Evolutionary conservation across 2,329 filamentous ascomycete species (phyloP), one percentile per base, ranked within the genome.

Genomic region (Penicillium sp.): DNA sequence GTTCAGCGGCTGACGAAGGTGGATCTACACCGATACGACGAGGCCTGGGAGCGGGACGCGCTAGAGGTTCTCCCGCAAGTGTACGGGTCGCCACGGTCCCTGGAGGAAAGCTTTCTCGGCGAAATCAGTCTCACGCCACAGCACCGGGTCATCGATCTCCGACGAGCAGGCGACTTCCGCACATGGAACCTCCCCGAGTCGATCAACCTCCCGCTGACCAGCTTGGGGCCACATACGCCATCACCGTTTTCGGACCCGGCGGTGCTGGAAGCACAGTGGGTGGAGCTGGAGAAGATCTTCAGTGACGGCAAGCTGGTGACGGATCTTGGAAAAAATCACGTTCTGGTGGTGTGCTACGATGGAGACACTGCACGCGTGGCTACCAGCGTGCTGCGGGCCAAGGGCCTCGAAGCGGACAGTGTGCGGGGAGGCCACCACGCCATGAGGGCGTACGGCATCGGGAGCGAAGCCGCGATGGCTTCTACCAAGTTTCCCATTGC

Each of bases 361-460:
- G 81, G 81, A 2, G 79, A 84, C 51, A 79, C 75, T 27, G 73
- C 80, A 4, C 72, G 81, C 0, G 74, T 83, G 5, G 81, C 79
- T 2, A 78, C 78, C 2, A 81, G 79, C 47, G 74, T 83, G 2
- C 62, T 83, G 43, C 70, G 80, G 5, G 79, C 77, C 0, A 79
- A 78, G 55, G 79, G 76, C 0, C 67, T 75, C 22, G 70, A 74
- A 50, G 77, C 78, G 1, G 74, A 76, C 38, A 79, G 75, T 56
- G 58, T 81, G 20, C 65, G 69, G 20, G 78, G 76, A 8, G 79
- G 79, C 2, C 57, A 66, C 31, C 61, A 56, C 44, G 65, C 66
- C 20, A 50, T 69, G 46, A 56, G 51, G 25, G 54, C 63, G 36
- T 63, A 65, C 53, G 61, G 58, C 25, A 61, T 68, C 18, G 65